Base-by-base conservation (phyloP, 2,329 filamentous ascomycete species). In the Trichophyton simii region DNA sequence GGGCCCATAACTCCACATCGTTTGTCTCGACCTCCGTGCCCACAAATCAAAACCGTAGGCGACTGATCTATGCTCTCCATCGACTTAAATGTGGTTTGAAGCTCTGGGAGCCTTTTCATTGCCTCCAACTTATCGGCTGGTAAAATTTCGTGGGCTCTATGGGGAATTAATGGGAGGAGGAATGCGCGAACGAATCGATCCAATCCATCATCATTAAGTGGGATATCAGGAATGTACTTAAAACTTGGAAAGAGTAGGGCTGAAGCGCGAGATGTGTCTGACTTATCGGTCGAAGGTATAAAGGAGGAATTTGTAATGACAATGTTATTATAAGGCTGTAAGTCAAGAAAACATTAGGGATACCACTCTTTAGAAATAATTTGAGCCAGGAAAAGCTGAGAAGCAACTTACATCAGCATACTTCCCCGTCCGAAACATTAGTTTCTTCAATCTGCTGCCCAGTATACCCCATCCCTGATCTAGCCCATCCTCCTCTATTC, bases 1-100 rank as follows among this genome's bases (percentile, higher is more conserved):
- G 91, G 90, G 0, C 89, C 91, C 65, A 92, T 79, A 22, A 89
- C 75, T 0, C 94, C 92, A 69, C 94, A 99, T 59, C 94, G 82
- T 68, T 80, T 77, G 70, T 99, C 94, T 9, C 94, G 80, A 1
- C 85, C 85, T 13, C 87, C 87, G 68, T 99, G 94, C 0, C 91
- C 90, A 70, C 94, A 99, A 50, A 96, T 87, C 20, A 97, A 76
- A 34, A 99, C 83, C 8, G 75, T 75, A 0, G 77, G 76, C 1
- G 75, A 76, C 42, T 73, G 66, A n/a, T 89, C 68, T 3, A 91
- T 79, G 64, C 91, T 86, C 15, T 81, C 69, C 7, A 88, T 81
- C 62, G 84, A 81, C 9, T 81, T 76, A 3, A 89, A 85, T 0
- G 72, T 65, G 0, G 69, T 60, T 28, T 78, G 75, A 75, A 76